phyloP scores from a whole-genome alignment of 1,284 basidiomycete genomes.

The Stereum hirsutum region DNA sequence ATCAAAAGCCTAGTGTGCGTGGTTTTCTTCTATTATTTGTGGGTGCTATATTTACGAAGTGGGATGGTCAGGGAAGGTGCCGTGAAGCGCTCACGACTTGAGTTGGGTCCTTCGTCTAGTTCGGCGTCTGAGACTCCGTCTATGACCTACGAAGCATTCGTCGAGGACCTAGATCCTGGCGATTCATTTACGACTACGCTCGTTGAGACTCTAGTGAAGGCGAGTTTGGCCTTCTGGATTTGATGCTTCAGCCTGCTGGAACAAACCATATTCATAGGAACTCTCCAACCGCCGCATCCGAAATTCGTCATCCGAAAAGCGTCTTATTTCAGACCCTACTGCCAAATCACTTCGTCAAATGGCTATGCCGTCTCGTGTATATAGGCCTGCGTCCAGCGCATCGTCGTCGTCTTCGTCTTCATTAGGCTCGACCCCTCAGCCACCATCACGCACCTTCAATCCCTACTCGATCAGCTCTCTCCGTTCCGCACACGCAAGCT shows the following conservation, averaged over 20 bases:
- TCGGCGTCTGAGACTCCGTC: slow-evolving; percentile 40
- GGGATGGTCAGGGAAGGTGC: too few species aligned
- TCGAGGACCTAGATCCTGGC: slow-evolving; percentile 60
- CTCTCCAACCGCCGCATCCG: slow-evolving; percentile 57
- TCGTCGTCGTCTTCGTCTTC: too few species aligned
- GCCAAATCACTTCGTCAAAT: slow-evolving; percentile 49
- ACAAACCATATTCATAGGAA: slow-evolving; percentile 39
- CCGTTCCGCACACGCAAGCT: too few species aligned
- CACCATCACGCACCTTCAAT: too few species aligned
- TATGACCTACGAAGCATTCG: slow-evolving; percentile 62
- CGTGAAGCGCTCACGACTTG: slow-evolving; percentile 50
- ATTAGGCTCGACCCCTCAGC: too few species aligned
- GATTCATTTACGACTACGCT: slow-evolving; percentile 67
- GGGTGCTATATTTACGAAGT: slow-evolving; percentile 23
- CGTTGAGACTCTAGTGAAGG: slow-evolving; percentile 65
- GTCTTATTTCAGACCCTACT: slow-evolving; percentile 54
- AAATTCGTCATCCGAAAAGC: slow-evolving; percentile 38
- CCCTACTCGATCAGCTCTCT: too few species aligned
- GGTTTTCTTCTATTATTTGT: slow-evolving; percentile 4
- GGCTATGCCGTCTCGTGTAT: slow-evolving; percentile 40
- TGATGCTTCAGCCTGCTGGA: background rate
- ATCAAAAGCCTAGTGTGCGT: slow-evolving; percentile 63
- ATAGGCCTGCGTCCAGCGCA: too few species aligned
- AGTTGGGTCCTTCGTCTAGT: too few species aligned
- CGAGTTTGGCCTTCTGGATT: slow-evolving; percentile 22